Conservation (phyloP, 352 stramenopile genomes). For the Phytopythium litorale region DNA sequence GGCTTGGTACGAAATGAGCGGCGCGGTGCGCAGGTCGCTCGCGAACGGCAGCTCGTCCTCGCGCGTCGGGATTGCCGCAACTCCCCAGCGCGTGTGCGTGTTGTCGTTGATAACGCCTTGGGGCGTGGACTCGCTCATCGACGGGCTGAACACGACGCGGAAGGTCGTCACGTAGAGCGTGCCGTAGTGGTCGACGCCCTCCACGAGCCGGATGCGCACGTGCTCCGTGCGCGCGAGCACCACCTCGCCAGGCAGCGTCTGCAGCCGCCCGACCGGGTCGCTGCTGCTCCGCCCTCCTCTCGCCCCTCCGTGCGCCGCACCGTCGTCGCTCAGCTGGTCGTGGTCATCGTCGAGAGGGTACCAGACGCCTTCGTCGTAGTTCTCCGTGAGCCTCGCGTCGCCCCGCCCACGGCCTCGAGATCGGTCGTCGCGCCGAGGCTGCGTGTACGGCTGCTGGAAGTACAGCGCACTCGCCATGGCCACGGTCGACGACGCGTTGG, state of each 20-base stretch:
- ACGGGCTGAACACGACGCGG: conserved; percentile 71
- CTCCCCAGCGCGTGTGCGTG: conserved; percentile 2
- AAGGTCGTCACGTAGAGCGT: conserved; percentile 82
- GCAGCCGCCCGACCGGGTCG: conserved; percentile 22
- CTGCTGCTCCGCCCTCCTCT: conserved; percentile 2
- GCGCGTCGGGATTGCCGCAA: conserved; percentile 11
- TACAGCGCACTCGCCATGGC: conserved; percentile 16
- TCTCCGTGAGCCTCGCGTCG: neutral
- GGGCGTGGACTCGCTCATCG: neutral
- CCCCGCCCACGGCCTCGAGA: neutral
- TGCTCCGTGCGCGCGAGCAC: conserved; percentile 60
- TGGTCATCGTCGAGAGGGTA: conserved; percentile 19
- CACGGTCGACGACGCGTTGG: conserved; percentile 7
- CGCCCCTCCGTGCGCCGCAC: too few relatives aligned
- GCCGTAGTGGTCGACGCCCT: conserved; percentile 40
- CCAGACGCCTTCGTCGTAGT: conserved; percentile 4
- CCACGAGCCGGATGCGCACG: conserved; percentile 52
- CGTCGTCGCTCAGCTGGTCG: conserved; percentile 6
- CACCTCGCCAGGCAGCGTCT: conserved; percentile 63
- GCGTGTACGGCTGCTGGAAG: conserved; percentile 17
- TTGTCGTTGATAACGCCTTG: conserved; percentile 8
- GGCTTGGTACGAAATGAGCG: conserved; percentile 53
- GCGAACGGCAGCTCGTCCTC: conserved; percentile 44
- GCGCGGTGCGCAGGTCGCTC: conserved; percentile 36
- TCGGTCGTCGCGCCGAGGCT: neutral